phyloP scores from a whole-genome alignment of 441 rosid species.

The Mallotus repandus region DNA sequence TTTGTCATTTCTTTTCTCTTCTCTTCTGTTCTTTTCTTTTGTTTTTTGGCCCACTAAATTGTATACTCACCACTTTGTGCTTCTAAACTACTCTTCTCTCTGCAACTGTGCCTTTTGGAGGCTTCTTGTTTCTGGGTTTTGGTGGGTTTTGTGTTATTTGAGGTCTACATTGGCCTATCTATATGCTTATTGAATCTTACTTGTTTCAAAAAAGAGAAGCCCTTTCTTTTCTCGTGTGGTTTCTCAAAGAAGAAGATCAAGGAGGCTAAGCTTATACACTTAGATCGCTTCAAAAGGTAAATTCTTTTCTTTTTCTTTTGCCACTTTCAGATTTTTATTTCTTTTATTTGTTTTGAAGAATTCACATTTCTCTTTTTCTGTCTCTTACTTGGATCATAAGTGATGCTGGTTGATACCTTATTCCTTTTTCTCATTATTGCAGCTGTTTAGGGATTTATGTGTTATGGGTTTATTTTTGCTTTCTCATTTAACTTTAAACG shows the following conservation, averaged over 20 bases:
- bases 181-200: conserved; percentile 44
- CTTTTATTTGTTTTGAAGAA: background rate
- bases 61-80: conserved; percentile 27
- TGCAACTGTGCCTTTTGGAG: conserved; percentile 16
- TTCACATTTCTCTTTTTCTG: conserved; percentile 27
- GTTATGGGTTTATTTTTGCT: conserved; percentile 14
- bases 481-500: conserved; percentile 9
- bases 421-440: conserved; percentile 20
- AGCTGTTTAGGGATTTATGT: conserved; percentile 16
- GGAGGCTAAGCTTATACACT: conserved; percentile 31
- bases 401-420: conserved; percentile 42
- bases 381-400: conserved; percentile 67
- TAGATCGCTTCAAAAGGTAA: conserved; percentile 45
- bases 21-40: conserved; percentile 24
- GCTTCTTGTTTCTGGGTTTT: conserved; percentile 27
- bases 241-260: conserved; percentile 56
- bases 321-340: conserved; percentile 4
- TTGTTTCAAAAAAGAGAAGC: conserved; percentile 33
- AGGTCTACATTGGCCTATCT: conserved; percentile 39
- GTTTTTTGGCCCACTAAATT: conserved; percentile 24
- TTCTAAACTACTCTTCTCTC: conserved; percentile 40
- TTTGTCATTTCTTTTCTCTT: no score
- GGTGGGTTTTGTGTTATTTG: conserved; percentile 33
- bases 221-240: conserved; percentile 36
- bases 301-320: conserved; percentile 23